Evolutionary conservation across 352 stramenopile species (phyloP).

Genomic region (Pythium phragmitis): DNA sequence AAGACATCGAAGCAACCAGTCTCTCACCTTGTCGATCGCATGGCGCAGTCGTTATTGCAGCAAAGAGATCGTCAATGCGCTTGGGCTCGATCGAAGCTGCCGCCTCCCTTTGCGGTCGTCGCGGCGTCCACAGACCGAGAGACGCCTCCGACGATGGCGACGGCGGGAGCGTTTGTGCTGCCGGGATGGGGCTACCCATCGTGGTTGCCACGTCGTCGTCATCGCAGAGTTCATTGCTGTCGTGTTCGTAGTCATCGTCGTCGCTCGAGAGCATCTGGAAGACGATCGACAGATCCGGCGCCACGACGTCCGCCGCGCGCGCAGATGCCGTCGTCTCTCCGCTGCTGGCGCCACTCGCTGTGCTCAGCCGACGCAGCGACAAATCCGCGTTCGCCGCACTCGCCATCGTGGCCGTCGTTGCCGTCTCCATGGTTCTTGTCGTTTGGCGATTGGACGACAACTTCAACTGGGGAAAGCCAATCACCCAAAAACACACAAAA

Average conservation of each 20-base stretch:
- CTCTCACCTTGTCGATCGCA: neutral
- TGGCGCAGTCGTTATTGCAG: neutral
- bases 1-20: neutral
- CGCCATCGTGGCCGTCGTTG: neutral
- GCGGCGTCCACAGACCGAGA: neutral
- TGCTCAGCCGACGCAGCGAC: conserved; percentile 6
- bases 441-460: conserved; percentile 17
- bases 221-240: conserved; percentile 4
- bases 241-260: neutral
- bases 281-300: conserved; percentile 22
- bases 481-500: conserved; percentile 3
- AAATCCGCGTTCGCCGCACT: conserved; percentile 15
- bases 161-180: conserved; percentile 15
- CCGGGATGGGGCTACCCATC: conserved; percentile 27
- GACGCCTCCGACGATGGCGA: neutral
- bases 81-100: neutral
- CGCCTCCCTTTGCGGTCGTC: neutral
- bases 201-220: conserved; percentile 41
- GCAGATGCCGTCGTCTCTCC: neutral
- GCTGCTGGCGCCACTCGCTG: neutral
- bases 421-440: conserved; percentile 10
- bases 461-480: conserved; percentile 18
- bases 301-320: neutral
- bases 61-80: conserved; percentile 17
- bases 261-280: conserved; percentile 25